Percentiles rank a stretch among this genome's conserved stretches.
Conservation (phyloP, 176 grass and related monocot species). For the Chloris gayana region DNA sequence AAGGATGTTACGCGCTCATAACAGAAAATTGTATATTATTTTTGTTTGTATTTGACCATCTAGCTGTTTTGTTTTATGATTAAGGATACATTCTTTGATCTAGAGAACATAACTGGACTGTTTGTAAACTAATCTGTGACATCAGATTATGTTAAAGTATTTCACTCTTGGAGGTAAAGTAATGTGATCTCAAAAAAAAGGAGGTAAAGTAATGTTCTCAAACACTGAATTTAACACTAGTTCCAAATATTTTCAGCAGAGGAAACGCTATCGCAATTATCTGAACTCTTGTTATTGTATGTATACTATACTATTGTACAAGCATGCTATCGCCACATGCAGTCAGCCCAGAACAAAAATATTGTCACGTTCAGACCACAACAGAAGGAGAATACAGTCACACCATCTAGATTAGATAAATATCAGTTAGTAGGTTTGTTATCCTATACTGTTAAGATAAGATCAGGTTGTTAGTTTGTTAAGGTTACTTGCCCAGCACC, state of each 20-base stretch:
- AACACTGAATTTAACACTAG: no score
- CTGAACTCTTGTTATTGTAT: constrained; percentile 11
- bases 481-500: neutral
- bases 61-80: constrained; percentile 45
- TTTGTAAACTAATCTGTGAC: constrained; percentile 51
- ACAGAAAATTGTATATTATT: constrained; percentile 14
- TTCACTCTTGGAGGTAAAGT: no score
- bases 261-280: neutral
- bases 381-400: no score
- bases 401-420: no score
- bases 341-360: neutral
- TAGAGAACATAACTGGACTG: constrained; percentile 32
- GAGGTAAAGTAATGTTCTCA: no score
- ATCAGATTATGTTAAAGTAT: neutral
- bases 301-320: constrained; percentile 22
- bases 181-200: no score
- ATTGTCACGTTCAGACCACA: no score
- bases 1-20: constrained; percentile 32
- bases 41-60: constrained; percentile 34
- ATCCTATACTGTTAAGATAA: no score
- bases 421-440: no score
- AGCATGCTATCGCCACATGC: no score
- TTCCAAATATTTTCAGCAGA: no score
- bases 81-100: constrained; percentile 38
- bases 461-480: no score